Percentiles rank a stretch among this genome's conserved stretches.
These are phyloP conservation scores for Triangularia setosa DNA, from an alignment of 2,329 filamentous ascomycete species.

Conservation along the genomic window DNA sequence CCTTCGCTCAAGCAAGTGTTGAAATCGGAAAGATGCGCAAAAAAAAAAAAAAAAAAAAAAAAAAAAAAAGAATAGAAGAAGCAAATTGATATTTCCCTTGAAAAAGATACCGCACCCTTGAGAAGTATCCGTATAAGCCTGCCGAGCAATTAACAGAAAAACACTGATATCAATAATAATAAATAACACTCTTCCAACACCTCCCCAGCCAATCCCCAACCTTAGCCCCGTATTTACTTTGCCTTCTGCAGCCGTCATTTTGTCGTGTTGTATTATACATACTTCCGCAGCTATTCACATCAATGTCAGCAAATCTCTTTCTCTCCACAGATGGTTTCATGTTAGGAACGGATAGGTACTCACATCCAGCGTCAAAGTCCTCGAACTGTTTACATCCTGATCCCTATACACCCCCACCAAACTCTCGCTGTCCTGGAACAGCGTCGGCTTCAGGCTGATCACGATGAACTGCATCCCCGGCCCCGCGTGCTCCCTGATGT, in stretches of 20 bases:
- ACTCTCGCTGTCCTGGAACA: constrained; percentile 96
- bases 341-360: constrained; percentile 42
- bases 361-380: constrained; percentile 91
- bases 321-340: no score
- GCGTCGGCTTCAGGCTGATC: constrained; percentile 88
- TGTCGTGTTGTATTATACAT: constrained; percentile 13
- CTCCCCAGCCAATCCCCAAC: neutral
- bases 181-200: neutral
- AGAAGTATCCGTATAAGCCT: neutral
- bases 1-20: neutral
- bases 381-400: constrained; percentile 87
- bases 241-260: neutral
- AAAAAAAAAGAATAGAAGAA: neutral
- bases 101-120: neutral
- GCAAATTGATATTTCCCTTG: neutral
- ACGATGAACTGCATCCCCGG: constrained; percentile 99
- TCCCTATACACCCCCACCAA: constrained; percentile 94
- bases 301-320: constrained; percentile 10
- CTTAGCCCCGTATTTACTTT: constrained; percentile 4
- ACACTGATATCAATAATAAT: neutral
- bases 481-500: constrained; percentile 88
- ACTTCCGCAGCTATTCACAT: constrained; percentile 23
- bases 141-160: neutral
- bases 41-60: neutral
- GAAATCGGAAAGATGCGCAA: neutral